phyloP scores from a whole-genome alignment of 305 asterid genomes.

The Ajuga reptans region DNA sequence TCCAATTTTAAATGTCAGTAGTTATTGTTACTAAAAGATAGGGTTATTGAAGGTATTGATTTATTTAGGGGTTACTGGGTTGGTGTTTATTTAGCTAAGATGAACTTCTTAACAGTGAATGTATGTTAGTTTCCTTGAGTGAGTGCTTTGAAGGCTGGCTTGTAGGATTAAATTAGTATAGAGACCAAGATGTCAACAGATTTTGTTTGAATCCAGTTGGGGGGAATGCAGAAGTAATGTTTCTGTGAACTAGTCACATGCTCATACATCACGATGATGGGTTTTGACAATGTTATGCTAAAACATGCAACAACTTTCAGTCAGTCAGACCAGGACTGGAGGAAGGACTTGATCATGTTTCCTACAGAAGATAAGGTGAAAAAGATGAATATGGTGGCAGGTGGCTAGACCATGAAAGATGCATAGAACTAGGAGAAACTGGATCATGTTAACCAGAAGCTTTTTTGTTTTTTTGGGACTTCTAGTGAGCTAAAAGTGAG shows the following conservation, averaged over 20 bases:
- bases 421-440: background rate
- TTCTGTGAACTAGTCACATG: background rate
- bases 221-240: background rate
- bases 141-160: background rate
- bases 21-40: background rate
- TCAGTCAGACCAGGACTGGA: background rate
- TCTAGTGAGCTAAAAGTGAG: background rate
- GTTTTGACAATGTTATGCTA: background rate
- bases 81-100: background rate
- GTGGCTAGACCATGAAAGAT: background rate
- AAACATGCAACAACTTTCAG: background rate
- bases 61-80: background rate
- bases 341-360: background rate
- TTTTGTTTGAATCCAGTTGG: background rate
- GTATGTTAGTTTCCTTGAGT: background rate
- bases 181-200: background rate
- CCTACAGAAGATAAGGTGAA: background rate
- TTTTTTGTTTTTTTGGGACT: background rate
- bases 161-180: background rate
- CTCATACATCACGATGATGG: background rate
- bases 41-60: background rate
- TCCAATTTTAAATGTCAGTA: background rate
- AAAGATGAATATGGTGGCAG: background rate
- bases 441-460: background rate
- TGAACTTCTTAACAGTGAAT: background rate